phyloP scores from a whole-genome alignment of 768 basidiomycete genomes.

The Wakefieldia striispora region DNA sequence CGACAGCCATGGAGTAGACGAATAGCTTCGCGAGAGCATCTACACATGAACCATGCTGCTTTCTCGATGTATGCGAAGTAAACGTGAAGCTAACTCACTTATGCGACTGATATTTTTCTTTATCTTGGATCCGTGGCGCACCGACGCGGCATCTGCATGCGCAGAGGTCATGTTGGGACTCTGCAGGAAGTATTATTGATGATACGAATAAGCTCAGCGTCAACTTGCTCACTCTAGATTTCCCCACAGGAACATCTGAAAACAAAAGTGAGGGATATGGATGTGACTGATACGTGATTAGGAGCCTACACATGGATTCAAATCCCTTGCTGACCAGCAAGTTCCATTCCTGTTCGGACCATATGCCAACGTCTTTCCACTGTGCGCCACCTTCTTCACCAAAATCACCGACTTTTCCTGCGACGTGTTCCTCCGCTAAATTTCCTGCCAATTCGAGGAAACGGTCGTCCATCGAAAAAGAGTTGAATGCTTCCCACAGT shows the following conservation, averaged over 20 bases:
- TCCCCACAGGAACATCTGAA: constrained; percentile 50
- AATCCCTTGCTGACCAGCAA: constrained; percentile 81
- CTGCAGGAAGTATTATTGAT: constrained; percentile 32
- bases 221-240: constrained; percentile 48
- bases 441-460: constrained; percentile 69
- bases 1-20: constrained; percentile 86
- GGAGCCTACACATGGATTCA: constrained; percentile 65
- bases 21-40: constrained; percentile 81
- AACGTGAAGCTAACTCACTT: constrained; percentile 35
- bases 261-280: constrained; percentile 38
- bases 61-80: background rate
- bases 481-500: constrained; percentile 79
- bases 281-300: background rate
- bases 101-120: constrained; percentile 69
- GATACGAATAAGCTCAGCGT: background rate
- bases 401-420: constrained; percentile 52
- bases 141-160: constrained; percentile 67
- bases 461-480: constrained; percentile 69
- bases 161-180: constrained; percentile 61
- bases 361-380: constrained; percentile 89
- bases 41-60: constrained; percentile 24
- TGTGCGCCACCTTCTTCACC: constrained; percentile 53
- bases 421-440: constrained; percentile 72
- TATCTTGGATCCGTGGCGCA: constrained; percentile 55
- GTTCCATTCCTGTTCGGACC: constrained; percentile 81